Evolutionary conservation across 2,329 filamentous ascomycete genomes (phyloP).

Genomic region (Ceratocystis diversiconidia): DNA sequence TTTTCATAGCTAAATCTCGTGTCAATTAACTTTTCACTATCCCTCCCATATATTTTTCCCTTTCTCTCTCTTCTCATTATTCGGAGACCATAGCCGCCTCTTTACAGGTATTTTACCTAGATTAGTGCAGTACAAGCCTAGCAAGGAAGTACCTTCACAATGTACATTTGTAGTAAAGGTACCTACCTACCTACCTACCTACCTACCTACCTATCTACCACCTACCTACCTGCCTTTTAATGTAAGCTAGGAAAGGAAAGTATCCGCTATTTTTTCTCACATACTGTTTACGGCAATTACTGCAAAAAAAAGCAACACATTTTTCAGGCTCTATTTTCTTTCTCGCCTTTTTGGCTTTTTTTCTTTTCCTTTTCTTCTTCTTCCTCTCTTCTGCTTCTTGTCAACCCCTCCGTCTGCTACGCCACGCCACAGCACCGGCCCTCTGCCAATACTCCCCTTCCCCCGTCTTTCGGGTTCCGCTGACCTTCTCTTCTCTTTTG

Average conservation of each 20-base stretch:
- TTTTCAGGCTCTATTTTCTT: background rate
- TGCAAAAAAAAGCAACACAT: background rate
- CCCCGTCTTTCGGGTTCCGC: conserved; percentile 16
- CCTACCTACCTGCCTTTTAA: background rate
- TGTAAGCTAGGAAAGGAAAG: background rate
- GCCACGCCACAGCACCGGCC: conserved; percentile 17
- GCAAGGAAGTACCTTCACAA: background rate
- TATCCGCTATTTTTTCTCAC: conserved; percentile 6
- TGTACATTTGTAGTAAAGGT: background rate
- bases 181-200: background rate
- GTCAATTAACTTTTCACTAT: too few relatives aligned
- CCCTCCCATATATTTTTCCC: background rate
- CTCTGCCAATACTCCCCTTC: conserved; percentile 15
- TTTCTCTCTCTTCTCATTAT: background rate
- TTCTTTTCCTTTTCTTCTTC: conserved; percentile 1
- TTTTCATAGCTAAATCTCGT: too few relatives aligned
- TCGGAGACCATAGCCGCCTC: background rate
- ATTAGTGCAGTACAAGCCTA: background rate
- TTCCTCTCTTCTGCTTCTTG: conserved; percentile 13
- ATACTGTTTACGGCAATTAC: background rate
- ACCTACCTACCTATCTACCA: background rate
- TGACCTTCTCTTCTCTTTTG: conserved; percentile 16
- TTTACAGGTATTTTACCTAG: background rate
- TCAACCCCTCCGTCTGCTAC: conserved; percentile 14
- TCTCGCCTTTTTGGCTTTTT: background rate